phyloP scores from a whole-genome alignment of 805 yeast genomes.

The Sugiyamaella boreocaroliniensis region DNA sequence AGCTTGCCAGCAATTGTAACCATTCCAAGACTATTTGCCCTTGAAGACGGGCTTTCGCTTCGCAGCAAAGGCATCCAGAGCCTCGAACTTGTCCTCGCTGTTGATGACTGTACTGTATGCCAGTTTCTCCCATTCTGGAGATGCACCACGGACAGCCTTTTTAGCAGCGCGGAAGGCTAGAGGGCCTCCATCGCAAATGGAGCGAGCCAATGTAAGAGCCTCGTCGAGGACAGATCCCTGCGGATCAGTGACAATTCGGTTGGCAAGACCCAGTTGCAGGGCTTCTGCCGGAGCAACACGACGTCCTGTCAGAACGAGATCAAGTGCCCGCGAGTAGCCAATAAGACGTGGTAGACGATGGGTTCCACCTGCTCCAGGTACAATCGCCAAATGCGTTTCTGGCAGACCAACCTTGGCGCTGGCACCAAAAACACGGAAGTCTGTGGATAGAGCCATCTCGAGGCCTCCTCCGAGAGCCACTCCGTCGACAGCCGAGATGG shows the following conservation, averaged over 20 bases:
- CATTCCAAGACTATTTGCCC: slow-evolving; percentile 17
- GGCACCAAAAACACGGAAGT: slow-evolving; percentile 34
- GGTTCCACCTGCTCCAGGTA: slow-evolving; percentile 46
- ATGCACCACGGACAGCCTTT: slow-evolving; percentile 24
- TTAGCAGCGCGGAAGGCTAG: slow-evolving; percentile 27
- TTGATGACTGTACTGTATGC: slow-evolving; percentile 24
- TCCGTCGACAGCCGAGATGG: slow-evolving; percentile 41
- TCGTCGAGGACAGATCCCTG: slow-evolving; percentile 6
- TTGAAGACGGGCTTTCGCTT: slow-evolving; percentile 31
- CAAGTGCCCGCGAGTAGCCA: slow-evolving; percentile 38
- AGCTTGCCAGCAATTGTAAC: no score
- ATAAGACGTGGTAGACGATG: slow-evolving; percentile 36
- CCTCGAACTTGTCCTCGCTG: slow-evolving; percentile 33
- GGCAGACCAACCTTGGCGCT: slow-evolving; percentile 37
- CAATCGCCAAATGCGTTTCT: slow-evolving; percentile 39
- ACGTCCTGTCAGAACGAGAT: slow-evolving; percentile 36
- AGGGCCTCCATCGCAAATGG: slow-evolving; percentile 28
- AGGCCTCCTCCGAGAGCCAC: slow-evolving; percentile 42
- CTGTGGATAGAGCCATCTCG: slow-evolving; percentile 38
- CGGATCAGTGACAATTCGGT: slow-evolving; percentile 14
- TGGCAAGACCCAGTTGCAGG: slow-evolving; percentile 33
- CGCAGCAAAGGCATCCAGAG: slow-evolving; percentile 34
- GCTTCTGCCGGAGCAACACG: slow-evolving; percentile 34
- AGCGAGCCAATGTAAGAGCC: slow-evolving; percentile 23
- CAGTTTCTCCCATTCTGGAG: slow-evolving; percentile 23